Evolutionary conservation across 805 yeast genomes (phyloP), one percentile per base, ranked within the genome.

Genomic region (Ogataea saltuana): DNA sequence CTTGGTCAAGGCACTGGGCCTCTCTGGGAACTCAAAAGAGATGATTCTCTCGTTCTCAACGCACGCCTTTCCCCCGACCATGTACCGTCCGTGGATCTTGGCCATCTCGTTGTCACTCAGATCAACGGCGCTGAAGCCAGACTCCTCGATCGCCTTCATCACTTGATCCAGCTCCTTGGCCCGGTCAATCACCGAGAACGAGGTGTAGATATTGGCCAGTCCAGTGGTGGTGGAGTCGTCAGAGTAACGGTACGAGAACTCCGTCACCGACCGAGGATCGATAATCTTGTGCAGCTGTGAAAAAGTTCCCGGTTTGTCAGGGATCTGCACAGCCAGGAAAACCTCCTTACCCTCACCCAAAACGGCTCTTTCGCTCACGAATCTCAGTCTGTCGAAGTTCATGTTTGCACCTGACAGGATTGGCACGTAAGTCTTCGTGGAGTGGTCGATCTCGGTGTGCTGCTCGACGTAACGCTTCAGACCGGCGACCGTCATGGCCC

Each of bases 271-370:
- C 67, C 98, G 80, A 46, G 99, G 98, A 50, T 83, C 82, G 33
- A 93, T 81, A 33, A 87, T 74, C 28, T 74, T 72, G 58, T 88
- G 95, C 49, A 93, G 74, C 53, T 79, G 77, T 41, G 78, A 74
- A 68, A 93, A 93, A 42, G 95, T 85, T 21, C 98, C 99, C 15
- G 97, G 96, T 33, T 72, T 68, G 64, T 93, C 99, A 18, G 98
- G 97, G 51, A 93, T 88, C 33, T 88, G 83, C 13, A 90, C 88
- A 35, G 86, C 79, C 74, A 93, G 73, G 58, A 95, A 91, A 6
- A 88, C 96, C 70, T 93, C 99, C 55, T 84, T 87, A 43, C 98
- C 99, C 64, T 91, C 98, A 68, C 99, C 99, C n/a, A 93, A 75
- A 39, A 88, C 95, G 11, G 99, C 97, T 67, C 99, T 83, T 67